Percentiles rank a stretch among this genome's conserved stretches.
Conservation (phyloP, 1,139 yeast species). For the Saccharomyces uvarum region DNA sequence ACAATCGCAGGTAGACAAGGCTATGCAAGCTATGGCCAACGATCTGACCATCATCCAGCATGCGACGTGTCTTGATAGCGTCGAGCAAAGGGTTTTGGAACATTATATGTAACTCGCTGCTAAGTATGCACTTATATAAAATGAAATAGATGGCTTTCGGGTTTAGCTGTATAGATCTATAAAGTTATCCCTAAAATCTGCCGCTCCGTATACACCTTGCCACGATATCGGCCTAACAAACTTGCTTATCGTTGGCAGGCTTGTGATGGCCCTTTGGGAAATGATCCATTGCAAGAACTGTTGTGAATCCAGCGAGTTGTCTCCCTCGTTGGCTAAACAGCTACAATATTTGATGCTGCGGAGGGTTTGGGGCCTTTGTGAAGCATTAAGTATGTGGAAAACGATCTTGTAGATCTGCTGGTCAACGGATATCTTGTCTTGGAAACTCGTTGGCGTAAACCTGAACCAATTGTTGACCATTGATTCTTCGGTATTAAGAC, state of each 20-base stretch:
- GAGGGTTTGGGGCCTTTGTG: slow-evolving; percentile 6
- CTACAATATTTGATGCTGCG: slow-evolving; percentile 22
- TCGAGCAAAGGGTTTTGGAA: slow-evolving; percentile 55
- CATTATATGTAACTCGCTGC: slow-evolving; percentile 39
- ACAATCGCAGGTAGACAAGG: slow-evolving; percentile 40
- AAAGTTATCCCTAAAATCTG: slow-evolving; percentile 28
- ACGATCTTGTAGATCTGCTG: slow-evolving; percentile 26
- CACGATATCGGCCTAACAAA: slow-evolving; percentile 68
- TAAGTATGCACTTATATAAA: slow-evolving; percentile 50
- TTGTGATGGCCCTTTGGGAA: slow-evolving; percentile 8
- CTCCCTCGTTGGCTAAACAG: slow-evolving; percentile 79
- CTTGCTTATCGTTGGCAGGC: slow-evolving; percentile 13
- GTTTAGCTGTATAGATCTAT: not conserved
- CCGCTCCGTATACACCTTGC: slow-evolving; percentile 77
- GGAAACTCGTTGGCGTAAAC: slow-evolving; percentile 22
- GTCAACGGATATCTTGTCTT: slow-evolving; percentile 25
- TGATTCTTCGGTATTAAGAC: slow-evolving; percentile 15
- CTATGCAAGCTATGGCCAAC: slow-evolving; percentile 68
- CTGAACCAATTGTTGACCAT: slow-evolving; percentile 16
- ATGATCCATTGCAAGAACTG: slow-evolving; percentile 37
- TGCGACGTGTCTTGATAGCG: slow-evolving; percentile 49
- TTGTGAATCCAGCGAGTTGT: slow-evolving; percentile 68
- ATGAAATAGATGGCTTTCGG: not conserved
- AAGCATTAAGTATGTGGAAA: slow-evolving; percentile 24
- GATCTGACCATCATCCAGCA: slow-evolving; percentile 62